Conservation (phyloP, 179 eudicot species). For the Sideroxylon spinosum region DNA sequence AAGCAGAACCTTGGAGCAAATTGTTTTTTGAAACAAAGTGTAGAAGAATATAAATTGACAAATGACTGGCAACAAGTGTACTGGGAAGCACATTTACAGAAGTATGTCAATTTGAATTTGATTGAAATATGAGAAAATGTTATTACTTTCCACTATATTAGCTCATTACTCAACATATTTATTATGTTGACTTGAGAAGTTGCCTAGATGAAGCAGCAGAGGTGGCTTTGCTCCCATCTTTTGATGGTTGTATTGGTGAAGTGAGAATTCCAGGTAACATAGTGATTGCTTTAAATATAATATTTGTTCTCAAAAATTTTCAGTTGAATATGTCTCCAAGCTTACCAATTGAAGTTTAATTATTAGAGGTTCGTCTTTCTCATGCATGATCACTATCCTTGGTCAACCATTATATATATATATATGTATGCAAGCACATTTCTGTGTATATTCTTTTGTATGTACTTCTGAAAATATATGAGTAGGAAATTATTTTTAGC, state of each 20-base stretch:
- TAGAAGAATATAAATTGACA: conserved; percentile 22
- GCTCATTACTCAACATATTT: conserved; percentile 13
- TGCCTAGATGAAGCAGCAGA: conserved; percentile 93
- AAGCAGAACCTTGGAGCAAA: conserved; percentile 22
- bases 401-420: not conserved
- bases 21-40: conserved; percentile 22
- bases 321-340: not conserved
- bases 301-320: not conserved
- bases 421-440: not conserved
- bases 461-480: not conserved
- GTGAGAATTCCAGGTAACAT: conserved; percentile 60
- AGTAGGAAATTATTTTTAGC: not conserved
- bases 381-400: not conserved
- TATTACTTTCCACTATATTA: not conserved
- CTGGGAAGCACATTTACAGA: conserved; percentile 88
- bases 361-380: not conserved
- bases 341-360: not conserved
- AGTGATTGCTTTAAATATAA: not conserved
- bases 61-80: conserved; percentile 72
- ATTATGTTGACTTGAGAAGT: conserved; percentile 37
- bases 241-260: conserved; percentile 54
- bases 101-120: conserved; percentile 40
- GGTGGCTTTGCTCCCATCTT: conserved; percentile 68
- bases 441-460: not conserved
- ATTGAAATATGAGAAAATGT: not conserved